Base-by-base conservation (phyloP, 2,329 filamentous ascomycete species). In the Aspergillus transmontanensis region DNA sequence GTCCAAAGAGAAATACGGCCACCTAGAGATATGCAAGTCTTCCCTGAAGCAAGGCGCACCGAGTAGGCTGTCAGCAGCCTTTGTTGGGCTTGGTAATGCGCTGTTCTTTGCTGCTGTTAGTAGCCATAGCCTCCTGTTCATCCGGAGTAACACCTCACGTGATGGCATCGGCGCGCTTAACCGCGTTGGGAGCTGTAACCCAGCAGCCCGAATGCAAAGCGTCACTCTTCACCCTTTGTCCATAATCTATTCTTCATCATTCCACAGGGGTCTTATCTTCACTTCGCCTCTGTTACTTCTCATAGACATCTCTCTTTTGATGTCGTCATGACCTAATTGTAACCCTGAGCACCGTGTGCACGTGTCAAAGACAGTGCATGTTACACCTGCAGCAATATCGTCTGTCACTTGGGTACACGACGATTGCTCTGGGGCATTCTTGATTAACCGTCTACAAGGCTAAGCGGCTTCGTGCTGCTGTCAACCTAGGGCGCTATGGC, bases 401-500 rank as follows among this genome's bases (percentile, higher is more conserved):
- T 50, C 46, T 23, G 16, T 26, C 51, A 39, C 48, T 28, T 32
- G n/a, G 19, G 28, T 51, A 51, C 48, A 51, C 48, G 48, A 34
- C 48, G 48, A 21, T 51, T 34, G 48, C 19, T 34, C 48, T 34
- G 48, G 30, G 48, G 19, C 12, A 11, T 32, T 32, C 14, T 51
- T 34, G 19, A 34, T 32, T 32, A 57, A 51, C 4, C 19, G 19
- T 57, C 11, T 12, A 36, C 4, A 16, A 53, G 23, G 58, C 51
- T 55, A 53, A 57, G 62, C 59, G 67, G 67, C 65, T 61, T 39
- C 46, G 62, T 65, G 65, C 66, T 69, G 62, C 64, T 55, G 65
- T 57, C 53, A 50, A 39, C 23, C 34, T 36, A 63, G 59, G 59
- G 58, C 59, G 71, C 57, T 69, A 89, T 89, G 87, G 86, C 84